Evolutionary conservation across 345 rosid species (phyloP).

Genomic region (Rhizophora mangle): DNA sequence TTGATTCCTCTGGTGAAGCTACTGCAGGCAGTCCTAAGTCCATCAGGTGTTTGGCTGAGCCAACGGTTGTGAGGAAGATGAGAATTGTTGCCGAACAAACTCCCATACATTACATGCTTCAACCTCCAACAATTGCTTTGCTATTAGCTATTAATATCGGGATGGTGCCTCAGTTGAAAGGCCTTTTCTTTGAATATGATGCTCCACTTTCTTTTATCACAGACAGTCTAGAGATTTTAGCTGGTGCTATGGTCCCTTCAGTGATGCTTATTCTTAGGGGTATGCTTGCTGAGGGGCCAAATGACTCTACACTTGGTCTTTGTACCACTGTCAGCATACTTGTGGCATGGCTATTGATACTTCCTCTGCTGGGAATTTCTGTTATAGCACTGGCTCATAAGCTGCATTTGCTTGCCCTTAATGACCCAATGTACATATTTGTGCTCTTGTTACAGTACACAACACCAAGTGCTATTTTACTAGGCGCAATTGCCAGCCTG

Average conservation of each 20-base stretch:
- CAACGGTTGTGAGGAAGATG: conserved; percentile 81
- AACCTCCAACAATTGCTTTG: conserved; percentile 91
- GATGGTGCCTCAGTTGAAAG: conserved; percentile 67
- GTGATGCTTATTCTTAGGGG: conserved; percentile 98
- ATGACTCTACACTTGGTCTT: conserved; percentile 69
- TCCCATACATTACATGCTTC: conserved; percentile 83
- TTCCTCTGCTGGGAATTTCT: conserved; percentile 77
- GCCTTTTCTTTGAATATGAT: conserved; percentile 62
- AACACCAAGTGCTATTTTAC: conserved; percentile 84
- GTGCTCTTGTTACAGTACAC: conserved; percentile 86
- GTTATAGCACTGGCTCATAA: conserved; percentile 56
- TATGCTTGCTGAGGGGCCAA: conserved; percentile 93
- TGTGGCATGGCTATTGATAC: conserved; percentile 81
- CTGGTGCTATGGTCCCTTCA: conserved; percentile 87
- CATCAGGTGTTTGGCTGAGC: conserved; percentile 74
- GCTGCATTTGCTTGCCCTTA: conserved; percentile 45
- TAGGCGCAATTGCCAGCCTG: conserved; percentile 90
- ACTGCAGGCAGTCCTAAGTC: conserved; percentile 57
- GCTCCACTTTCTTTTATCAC: conserved; percentile 81
- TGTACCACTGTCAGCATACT: conserved; percentile 67
- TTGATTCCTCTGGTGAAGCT: conserved; percentile 44
- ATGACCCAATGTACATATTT: conserved; percentile 72
- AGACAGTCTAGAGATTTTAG: conserved; percentile 83
- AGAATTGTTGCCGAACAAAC: conserved; percentile 87
- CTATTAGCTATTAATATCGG: conserved; percentile 76